phyloP scores from a whole-genome alignment of 441 rosid genomes.

The Pelargonium australe region DNA sequence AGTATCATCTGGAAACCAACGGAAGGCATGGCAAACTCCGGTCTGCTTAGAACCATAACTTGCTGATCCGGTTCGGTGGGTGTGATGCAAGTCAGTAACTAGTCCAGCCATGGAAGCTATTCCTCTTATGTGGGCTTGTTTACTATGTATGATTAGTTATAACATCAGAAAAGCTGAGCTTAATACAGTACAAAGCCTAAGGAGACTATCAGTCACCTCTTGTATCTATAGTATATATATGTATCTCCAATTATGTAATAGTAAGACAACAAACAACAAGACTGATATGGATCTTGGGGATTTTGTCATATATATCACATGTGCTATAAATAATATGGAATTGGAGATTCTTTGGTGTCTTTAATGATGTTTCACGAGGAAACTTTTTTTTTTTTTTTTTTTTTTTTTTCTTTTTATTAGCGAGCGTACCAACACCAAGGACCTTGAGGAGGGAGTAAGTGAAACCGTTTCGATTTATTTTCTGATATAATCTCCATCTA shows the following conservation, averaged over 20 bases:
- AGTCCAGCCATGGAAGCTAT: neutral
- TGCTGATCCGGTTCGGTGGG: conserved; percentile 36
- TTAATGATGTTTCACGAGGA: too few species aligned
- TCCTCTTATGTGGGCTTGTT: neutral
- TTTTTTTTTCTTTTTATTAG: too few species aligned
- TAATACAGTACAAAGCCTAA: neutral
- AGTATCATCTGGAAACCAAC: conserved; percentile 69
- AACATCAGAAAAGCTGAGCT: neutral
- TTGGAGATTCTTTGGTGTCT: neutral
- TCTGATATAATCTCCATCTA: too few species aligned
- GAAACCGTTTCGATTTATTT: too few species aligned
- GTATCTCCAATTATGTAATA: neutral
- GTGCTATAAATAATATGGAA: neutral
- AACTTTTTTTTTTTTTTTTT: too few species aligned
- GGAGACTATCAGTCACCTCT: neutral
- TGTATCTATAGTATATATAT: neutral
- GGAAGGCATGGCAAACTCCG: conserved; percentile 35
- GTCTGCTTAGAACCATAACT: conserved; percentile 41
- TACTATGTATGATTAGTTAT: neutral
- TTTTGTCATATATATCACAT: neutral
- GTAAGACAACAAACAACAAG: neutral
- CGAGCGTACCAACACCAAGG: too few species aligned
- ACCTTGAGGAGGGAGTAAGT: too few species aligned
- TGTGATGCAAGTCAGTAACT: conserved; percentile 23
- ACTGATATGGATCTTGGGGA: neutral